Base-by-base conservation (phyloP, 2,329 filamentous ascomycete species). In the Ceratocystis eucalypticola region DNA sequence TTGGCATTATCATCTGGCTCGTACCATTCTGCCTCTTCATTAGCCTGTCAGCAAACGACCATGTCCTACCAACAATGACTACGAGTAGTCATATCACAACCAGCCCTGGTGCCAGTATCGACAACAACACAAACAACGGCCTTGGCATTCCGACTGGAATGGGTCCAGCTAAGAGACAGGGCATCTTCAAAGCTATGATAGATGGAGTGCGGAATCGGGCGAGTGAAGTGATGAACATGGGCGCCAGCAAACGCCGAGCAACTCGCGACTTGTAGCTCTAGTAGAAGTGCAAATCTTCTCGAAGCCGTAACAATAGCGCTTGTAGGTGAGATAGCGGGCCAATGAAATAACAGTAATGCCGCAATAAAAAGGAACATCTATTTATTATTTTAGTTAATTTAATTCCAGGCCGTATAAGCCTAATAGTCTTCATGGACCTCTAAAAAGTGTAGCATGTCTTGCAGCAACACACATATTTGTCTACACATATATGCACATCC, bases 1-100 rank as follows among this genome's bases (percentile, higher is more conserved):
- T 99, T 73, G 94, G 94, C 0, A 80, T 99, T 1, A 96, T 92
- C 72, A 92, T 99, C 0, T 99, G 94, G 94, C 81, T 99, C 1
- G 89, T 97, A 0, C 94, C 94, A 0, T 99, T 99, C 74, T 86
- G 92, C 17, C 81, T 99, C 15, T 99, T 99, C 73, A 93, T 99
- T 63, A 96, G 89, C 72, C 77, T 99, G 53, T 96, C 90, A 20
- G 94, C 94, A 0, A 91, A 91, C 65, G 94, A 99, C 73, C 97
- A 97, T 73, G 90, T 97, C 2, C 78, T 99, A 64, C 94, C 94
- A 0, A 95, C 87, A 6, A 96, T 96, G 83, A 90, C 91, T 12
- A 90, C 84, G 61, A 88, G 77, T 28, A 74, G 75, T 4, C 53
- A 59, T 20, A 59, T 59, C 12, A 76, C 79, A 63, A 77, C 77